These are phyloP conservation scores for Sugiyamaella mastotermitis DNA, from an alignment of 805 yeast species.

Conservation along the genomic window DNA sequence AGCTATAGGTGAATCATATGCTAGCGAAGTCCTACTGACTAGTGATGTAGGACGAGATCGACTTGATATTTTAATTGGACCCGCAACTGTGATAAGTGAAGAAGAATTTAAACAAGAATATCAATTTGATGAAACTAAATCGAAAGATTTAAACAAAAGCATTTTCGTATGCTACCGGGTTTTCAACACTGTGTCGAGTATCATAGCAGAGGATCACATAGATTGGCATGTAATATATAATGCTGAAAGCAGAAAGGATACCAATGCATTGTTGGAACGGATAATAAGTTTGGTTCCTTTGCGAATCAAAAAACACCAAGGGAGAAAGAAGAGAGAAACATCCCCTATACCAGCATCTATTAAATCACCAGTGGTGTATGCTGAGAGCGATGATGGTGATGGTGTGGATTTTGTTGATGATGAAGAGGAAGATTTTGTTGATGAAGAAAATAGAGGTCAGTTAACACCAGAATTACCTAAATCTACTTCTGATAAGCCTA, in stretches of 20 bases:
- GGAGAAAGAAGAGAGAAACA: constrained; percentile 2
- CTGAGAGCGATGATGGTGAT: constrained; percentile 3
- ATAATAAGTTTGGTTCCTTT: too few relatives aligned
- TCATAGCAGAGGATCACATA: constrained; percentile 10
- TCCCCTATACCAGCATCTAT: too few relatives aligned
- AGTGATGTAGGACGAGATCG: constrained; percentile 11
- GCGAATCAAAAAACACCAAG: constrained; percentile 2
- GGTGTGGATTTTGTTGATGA: constrained; percentile 6
- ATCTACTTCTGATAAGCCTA: background rate
- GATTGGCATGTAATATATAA: constrained; percentile 13
- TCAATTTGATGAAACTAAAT: background rate
- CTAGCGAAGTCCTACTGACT: constrained; percentile 13
- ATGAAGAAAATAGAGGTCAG: constrained; percentile 1
- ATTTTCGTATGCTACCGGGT: constrained; percentile 11
- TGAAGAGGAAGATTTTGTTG: constrained; percentile 7
- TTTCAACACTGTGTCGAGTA: constrained; percentile 3
- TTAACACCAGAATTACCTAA: background rate
- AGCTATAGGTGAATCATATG: constrained; percentile 1
- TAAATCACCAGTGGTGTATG: too few relatives aligned
- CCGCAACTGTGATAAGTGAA: constrained; percentile 9
- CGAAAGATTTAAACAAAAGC: constrained; percentile 1
- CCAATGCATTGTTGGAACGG: constrained; percentile 1
- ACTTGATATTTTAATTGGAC: constrained; percentile 12
- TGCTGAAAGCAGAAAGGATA: constrained; percentile 11
- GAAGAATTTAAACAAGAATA: background rate